These are phyloP conservation scores for Yamadazyma sp. DNA, from an alignment of 1,139 yeast species.

Conservation along the genomic window DNA sequence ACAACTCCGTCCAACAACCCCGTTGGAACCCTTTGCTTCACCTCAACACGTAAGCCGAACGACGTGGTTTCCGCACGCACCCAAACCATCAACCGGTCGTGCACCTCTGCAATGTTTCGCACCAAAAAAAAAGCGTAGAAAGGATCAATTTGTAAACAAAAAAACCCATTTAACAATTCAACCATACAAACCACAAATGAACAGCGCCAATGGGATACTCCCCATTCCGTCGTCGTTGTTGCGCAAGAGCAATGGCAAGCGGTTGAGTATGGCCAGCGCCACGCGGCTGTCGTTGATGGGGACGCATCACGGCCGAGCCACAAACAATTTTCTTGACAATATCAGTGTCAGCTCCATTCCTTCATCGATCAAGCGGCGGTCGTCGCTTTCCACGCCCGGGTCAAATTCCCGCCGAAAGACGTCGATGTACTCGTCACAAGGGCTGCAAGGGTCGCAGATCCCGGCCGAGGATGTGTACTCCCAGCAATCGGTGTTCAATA, in stretches of 20 bases:
- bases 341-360: constrained; percentile 11
- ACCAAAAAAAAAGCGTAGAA: not conserved
- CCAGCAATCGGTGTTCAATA: constrained; percentile 8
- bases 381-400: constrained; percentile 42
- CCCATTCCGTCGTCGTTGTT: constrained; percentile 26
- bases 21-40: no score
- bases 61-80: no score
- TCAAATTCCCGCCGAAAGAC: constrained; percentile 32
- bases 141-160: constrained; percentile 7
- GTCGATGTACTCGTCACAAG: constrained; percentile 9
- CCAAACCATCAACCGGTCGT: no score
- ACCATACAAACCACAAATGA: constrained; percentile 5
- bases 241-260: constrained; percentile 29
- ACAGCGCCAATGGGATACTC: constrained; percentile 10
- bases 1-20: no score
- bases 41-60: no score
- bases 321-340: constrained; percentile 3
- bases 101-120: no score
- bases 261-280: constrained; percentile 38
- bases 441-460: constrained; percentile 4
- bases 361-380: constrained; percentile 27
- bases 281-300: constrained; percentile 31
- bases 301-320: constrained; percentile 1
- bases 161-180: not conserved
- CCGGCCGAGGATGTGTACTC: constrained; percentile 6